Base-by-base conservation (phyloP, 306 rosid genomes). In the Lotus japonicus region DNA sequence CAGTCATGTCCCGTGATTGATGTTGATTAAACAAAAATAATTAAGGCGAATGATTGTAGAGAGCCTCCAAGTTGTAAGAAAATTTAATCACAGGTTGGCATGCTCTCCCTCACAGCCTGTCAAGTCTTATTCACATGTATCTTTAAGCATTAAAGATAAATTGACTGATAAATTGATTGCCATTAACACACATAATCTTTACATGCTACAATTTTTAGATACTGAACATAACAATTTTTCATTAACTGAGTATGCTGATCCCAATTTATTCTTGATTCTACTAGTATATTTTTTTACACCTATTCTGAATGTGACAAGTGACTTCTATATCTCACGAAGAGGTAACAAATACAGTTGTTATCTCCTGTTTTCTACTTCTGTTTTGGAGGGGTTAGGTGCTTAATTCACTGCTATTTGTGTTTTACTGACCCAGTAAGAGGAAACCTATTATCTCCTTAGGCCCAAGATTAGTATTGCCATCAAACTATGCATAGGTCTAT, bases 71-170 rank as follows among this genome's bases (percentile, higher is more conserved):
- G 11, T 35, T 44, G 72, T 43, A 31, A 31, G 5, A 64, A n/a
- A 26, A 44, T 0, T 45, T 52, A 46, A 51, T 64, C 73, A 64
- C 77, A 39, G 48, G 81, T 64, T 70, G 77, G 77, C 64, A 64
- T 45, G 55, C 58, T 71, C 52, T 71, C 3, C 43, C 56, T 56
- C 46, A 64, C 77, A 63, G 19, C 33, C 72, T 63, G 77, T 46
- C 72, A 77, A 38, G 54, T 45, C 54, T 54, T 61, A 43, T 50
- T 33, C 43, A 59, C 44, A 39, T 9, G 3, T 1, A 62, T 17
- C 11, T 17, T 31, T 31, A 28, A 13, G 11, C 2, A 11, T 38
- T 15, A n/a, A n/a, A n/a, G n/a, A n/a, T n/a, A n/a, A n/a, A n/a
- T n/a, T n/a, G n/a, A n/a, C n/a, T n/a, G n/a, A n/a, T n/a, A n/a